phyloP scores from a whole-genome alignment of 2,329 filamentous ascomycete species.

The Verticillium dahliae region DNA sequence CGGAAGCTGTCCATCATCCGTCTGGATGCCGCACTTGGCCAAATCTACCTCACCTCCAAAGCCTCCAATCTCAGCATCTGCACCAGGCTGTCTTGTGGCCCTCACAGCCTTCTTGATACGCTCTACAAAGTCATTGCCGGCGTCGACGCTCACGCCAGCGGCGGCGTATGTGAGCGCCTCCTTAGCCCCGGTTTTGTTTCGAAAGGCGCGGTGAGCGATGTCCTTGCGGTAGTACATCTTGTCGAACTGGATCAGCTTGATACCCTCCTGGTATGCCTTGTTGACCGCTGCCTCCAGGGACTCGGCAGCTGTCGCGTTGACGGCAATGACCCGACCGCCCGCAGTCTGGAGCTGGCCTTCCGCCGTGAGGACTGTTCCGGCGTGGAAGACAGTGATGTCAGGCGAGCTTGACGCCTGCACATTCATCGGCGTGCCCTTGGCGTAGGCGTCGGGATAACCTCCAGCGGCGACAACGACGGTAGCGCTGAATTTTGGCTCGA shows the following conservation, averaged over 20 bases:
- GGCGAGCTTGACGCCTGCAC: conserved; percentile 26
- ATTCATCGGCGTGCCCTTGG: conserved; percentile 57
- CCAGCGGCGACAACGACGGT: conserved; percentile 82
- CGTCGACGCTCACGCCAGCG: conserved; percentile 90
- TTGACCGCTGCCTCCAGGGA: conserved; percentile 71
- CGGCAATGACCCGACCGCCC: conserved; percentile 80
- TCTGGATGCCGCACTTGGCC: conserved; percentile 48
- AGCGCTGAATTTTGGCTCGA: conserved; percentile 61
- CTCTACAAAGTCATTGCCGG: conserved; percentile 86
- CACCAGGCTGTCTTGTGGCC: conserved; percentile 76
- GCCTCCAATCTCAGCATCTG: conserved; percentile 89
- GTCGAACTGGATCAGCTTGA: conserved; percentile 62
- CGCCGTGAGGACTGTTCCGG: conserved; percentile 59
- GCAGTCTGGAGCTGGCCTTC: conserved; percentile 58
- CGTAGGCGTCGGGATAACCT: conserved; percentile 76
- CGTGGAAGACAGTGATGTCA: conserved; percentile 73
- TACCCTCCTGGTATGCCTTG: conserved; percentile 71
- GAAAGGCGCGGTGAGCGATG: conserved; percentile 72
- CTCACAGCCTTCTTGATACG: conserved; percentile 87
- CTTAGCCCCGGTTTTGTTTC: conserved; percentile 28
- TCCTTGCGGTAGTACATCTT: conserved; percentile 82
- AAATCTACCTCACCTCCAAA: conserved; percentile 88
- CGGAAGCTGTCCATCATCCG: conserved; percentile 48
- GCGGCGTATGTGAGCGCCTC: conserved; percentile 79
- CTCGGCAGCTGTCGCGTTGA: conserved; percentile 57